These are phyloP conservation scores for Rhipidocladum racemiflorum DNA, from an alignment of 176 grass and related monocot species.

Conservation along the genomic window DNA sequence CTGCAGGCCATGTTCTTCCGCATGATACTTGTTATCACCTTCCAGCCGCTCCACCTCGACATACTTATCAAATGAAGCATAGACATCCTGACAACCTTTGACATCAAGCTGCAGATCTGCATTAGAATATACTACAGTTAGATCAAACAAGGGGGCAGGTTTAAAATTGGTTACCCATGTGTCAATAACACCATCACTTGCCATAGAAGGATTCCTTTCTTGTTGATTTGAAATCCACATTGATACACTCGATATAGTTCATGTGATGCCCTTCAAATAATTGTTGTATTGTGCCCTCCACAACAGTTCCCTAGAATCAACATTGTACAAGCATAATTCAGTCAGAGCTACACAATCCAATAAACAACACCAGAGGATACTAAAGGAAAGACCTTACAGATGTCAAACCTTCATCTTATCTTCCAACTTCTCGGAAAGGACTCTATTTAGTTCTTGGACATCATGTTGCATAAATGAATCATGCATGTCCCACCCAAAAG, in stretches of 20 bases:
- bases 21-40: slow-evolving; percentile 98
- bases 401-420: slow-evolving; percentile 99
- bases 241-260: slow-evolving; percentile 98
- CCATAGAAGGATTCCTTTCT: slow-evolving; percentile 99
- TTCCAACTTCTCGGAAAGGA: slow-evolving; percentile 98
- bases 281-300: slow-evolving; percentile 95
- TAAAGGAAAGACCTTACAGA: slow-evolving; percentile 71
- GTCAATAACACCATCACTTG: slow-evolving; percentile 40
- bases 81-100: slow-evolving; percentile 91
- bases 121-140: slow-evolving; percentile 28
- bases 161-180: slow-evolving; percentile 4
- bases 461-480: slow-evolving; percentile 99
- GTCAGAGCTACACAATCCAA: slow-evolving; percentile 44
- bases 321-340: slow-evolving; percentile 54
- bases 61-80: slow-evolving; percentile 98
- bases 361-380: slow-evolving; percentile 25
- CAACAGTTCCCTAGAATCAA: slow-evolving; percentile 91
- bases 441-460: slow-evolving; percentile 97
- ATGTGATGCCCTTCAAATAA: slow-evolving; percentile 99
- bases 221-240: slow-evolving; percentile 96
- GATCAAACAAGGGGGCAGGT: slow-evolving; percentile 4
- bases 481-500: slow-evolving; percentile 95
- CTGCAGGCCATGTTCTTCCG: slow-evolving; percentile 92
- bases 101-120: slow-evolving; percentile 98
- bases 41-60: slow-evolving; percentile 92